Base-by-base conservation (phyloP, 2,329 filamentous ascomycete genomes). In the Cercospora beticola region DNA sequence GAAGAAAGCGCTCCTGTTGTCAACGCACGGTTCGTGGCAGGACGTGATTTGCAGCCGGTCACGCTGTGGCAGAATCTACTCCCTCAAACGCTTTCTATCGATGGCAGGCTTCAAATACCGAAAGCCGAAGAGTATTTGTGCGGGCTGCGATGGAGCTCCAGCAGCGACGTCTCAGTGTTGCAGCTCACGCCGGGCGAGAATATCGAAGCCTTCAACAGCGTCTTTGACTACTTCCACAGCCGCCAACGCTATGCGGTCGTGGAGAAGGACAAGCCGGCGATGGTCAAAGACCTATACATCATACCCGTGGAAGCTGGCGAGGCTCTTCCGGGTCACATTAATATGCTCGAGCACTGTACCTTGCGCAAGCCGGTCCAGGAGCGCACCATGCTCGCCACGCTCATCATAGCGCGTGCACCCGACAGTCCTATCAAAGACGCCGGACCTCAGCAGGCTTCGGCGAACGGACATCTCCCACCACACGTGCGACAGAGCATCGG, bases 111-210 rank as follows among this genome's bases (percentile, higher is more conserved):
- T 68, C 88, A 92, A 62, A 89, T 92, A 73, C 86, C 90, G 68
- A 91, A 90, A 72, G 95, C 94, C 10, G 93, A 93, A 66, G 92
- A 96, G 70, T 99, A 99, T 76, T 88, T 99, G 0, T 95, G 93
- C 77, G 89, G 92, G 62, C 84, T 98, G 69, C 89, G 93, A 12
- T 96, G 92, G 79, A 94, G 91, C 77, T 87, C 87, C 63, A 89
- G 89, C 62, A 94, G 92, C 2, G 95, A 98, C 76, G 89, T 99
- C 5, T 87, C 93, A 0, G 91, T 98, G 23, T 87, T 96, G 21
- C 88, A 89, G 56, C 81, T 98, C 36, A 86, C 86, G 18, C 83
- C 86, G 1, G 86, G 89, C 1, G 88, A 90, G 23, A 84, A 89
- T 4, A 80, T 83, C 5, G 83, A 83, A 0, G 87, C 88, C 1